Percentiles rank a stretch among this genome's conserved stretches.
These are phyloP conservation scores for Mucor velutinosus DNA, from an alignment of 371 early-diverging fungal species.

Conservation along the genomic window DNA sequence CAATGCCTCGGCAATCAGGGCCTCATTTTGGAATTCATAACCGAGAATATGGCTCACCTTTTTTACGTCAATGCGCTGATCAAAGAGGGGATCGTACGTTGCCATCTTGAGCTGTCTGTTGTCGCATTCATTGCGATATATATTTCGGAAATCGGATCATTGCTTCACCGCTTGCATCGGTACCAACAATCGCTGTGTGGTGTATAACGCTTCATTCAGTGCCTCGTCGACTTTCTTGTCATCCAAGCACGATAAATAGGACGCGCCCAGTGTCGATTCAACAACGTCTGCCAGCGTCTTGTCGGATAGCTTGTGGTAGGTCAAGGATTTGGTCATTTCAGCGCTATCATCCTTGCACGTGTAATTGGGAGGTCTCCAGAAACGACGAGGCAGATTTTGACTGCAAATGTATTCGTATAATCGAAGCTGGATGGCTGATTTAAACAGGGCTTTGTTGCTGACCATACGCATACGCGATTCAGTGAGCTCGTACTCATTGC, in stretches of 20 bases:
- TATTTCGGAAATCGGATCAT: constrained; percentile 48
- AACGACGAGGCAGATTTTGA: constrained; percentile 52
- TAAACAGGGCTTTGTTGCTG: constrained; percentile 71
- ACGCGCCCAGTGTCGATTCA: constrained; percentile 87
- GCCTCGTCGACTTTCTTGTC: constrained; percentile 35
- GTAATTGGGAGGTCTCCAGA: constrained; percentile 61
- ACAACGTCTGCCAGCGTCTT: constrained; percentile 89
- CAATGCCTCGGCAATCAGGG: constrained; percentile 75
- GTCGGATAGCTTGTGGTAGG: constrained; percentile 58
- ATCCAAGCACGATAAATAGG: constrained; percentile 42
- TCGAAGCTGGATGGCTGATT: constrained; percentile 55
- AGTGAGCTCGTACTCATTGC: constrained; percentile 80
- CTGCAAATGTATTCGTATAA: constrained; percentile 55
- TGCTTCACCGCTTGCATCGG: constrained; percentile 49
- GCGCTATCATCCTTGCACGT: constrained; percentile 27
- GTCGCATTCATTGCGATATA: constrained; percentile 4
- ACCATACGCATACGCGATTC: constrained; percentile 65
- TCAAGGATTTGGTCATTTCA: constrained; percentile 25
- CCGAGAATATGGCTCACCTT: constrained; percentile 60
- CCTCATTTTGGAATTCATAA: constrained; percentile 72
- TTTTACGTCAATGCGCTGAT: constrained; percentile 13
- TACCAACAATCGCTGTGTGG: constrained; percentile 52
- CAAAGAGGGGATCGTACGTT: background rate
- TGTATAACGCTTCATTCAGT: constrained; percentile 54
- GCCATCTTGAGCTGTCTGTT: background rate